Evolutionary conservation across 306 rosid genomes (phyloP).

Genomic region (Inga oerstediana): DNA sequence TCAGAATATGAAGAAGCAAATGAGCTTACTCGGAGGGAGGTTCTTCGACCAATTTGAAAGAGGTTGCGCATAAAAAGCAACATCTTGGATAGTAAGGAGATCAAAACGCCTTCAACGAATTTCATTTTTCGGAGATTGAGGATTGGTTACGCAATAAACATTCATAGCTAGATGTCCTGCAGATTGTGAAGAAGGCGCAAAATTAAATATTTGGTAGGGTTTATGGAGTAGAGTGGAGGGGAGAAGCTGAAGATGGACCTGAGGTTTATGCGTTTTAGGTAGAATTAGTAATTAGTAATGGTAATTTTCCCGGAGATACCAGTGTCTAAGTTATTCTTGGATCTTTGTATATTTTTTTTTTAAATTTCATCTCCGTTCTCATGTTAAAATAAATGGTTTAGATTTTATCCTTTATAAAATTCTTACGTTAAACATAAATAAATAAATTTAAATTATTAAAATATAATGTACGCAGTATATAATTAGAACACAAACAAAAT

Average conservation of each 20-base stretch:
- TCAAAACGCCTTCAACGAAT: slow-evolving; percentile 19
- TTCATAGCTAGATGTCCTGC: slow-evolving; percentile 28
- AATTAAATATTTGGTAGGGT: slow-evolving; percentile 26
- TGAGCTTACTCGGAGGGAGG: slow-evolving; percentile 68
- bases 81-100: slow-evolving; percentile 39
- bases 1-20: slow-evolving; percentile 40
- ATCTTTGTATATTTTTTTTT: no score
- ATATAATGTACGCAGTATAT: no score
- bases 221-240: not conserved
- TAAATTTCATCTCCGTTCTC: no score
- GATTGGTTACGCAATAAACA: not conserved
- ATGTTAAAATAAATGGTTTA: no score
- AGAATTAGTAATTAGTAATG: no score
- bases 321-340: no score
- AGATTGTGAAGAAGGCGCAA: not conserved
- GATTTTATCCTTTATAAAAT: no score
- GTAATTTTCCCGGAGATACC: no score
- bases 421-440: no score
- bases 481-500: no score
- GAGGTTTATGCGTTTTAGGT: not conserved
- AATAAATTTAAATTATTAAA: no score
- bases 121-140: slow-evolving; percentile 25
- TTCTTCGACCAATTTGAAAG: slow-evolving; percentile 55
- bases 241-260: not conserved
- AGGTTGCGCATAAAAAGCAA: slow-evolving; percentile 63